Evolutionary conservation across 495 filamentous ascomycete species (phyloP), one percentile per base, ranked within the genome.

Genomic region (Lasiosphaeria miniovina): DNA sequence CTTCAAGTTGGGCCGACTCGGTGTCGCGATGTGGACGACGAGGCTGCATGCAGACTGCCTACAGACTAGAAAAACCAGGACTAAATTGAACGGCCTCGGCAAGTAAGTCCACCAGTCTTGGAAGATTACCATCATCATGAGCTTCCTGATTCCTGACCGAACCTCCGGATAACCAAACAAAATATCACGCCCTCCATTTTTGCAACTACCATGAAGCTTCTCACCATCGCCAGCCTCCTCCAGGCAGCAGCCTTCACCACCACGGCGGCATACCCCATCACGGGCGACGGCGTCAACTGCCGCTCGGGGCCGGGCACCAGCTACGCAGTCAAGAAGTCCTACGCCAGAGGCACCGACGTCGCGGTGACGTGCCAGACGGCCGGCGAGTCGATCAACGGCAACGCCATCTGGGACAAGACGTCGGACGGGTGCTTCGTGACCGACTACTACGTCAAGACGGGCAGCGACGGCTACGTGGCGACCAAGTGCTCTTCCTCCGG

Each of bases 341-440:
- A 71, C 62, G 36, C 12, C 7, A 64, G 65, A 49, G 62, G 61
- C 56, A 7, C 38, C 11, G 66, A 65, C 11, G 56, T 71, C 51
- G 56, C n/a, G 1, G 58, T 71, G 15, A 65, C 41, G 57, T 71
- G 68, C 64, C 68, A 71, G 45, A 66, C 59, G 14, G 11, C 46
- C 31, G 66, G 68, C 43, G 50, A 45, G 24, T 24, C 12, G 15
- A 45, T 68, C 41, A 48, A 63, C 6, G 66, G 66, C 54, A 62
- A 69, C 61, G 57, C n/a, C 54, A 65, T 71, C 57, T 71, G 68
- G 68, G 66, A 69, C 60, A 69, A 67, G 61, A 71, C 68, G 14
- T 15, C 36, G 14, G 64, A 71, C 41, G 62, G 60, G 36, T 71
- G 68, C 61, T 71, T 69, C 46, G 66, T 71, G 4, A 52, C 63